Conservation (phyloP, 2,329 filamentous ascomycete species). For the Chrysoporthe puriensis region DNA sequence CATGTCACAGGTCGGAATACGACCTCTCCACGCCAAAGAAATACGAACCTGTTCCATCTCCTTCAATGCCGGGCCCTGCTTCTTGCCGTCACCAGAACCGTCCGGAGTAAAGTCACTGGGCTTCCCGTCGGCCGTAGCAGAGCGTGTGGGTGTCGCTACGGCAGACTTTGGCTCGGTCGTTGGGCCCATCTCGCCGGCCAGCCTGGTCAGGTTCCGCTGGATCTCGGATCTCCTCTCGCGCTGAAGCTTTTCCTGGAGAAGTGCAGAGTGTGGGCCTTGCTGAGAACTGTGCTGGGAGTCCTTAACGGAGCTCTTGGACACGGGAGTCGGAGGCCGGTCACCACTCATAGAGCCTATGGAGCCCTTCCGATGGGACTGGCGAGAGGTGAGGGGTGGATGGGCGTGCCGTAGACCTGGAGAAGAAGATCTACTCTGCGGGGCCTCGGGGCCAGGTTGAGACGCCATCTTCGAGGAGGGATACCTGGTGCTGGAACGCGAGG, state of each 20-base stretch:
- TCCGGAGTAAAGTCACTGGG: conserved; percentile 50
- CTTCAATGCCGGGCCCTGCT: conserved; percentile 64
- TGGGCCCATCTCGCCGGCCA: conserved; percentile 43
- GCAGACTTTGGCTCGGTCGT: conserved; percentile 44
- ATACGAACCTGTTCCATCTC: conserved; percentile 65
- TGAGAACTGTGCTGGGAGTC: conserved; percentile 40
- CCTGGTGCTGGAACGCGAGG: conserved; percentile 51
- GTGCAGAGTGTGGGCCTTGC: conserved; percentile 47
- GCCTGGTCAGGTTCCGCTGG: conserved; percentile 46
- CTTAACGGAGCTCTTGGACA: conserved; percentile 47
- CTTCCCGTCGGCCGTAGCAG: conserved; percentile 39
- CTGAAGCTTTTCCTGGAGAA: conserved; percentile 60
- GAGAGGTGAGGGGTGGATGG: conserved; percentile 42
- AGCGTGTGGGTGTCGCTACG: conserved; percentile 45
- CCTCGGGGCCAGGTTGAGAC: conserved; percentile 47
- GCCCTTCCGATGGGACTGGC: conserved; percentile 41
- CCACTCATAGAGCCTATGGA: conserved; percentile 37
- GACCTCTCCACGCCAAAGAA: too few species aligned
- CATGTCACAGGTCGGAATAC: neutral
- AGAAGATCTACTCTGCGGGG: conserved; percentile 44
- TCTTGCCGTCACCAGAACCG: conserved; percentile 45
- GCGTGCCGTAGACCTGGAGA: conserved; percentile 41
- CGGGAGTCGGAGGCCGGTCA: conserved; percentile 44
- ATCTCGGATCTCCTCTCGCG: conserved; percentile 54
- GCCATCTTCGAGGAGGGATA: conserved; percentile 47